phyloP scores from a whole-genome alignment of 1,284 basidiomycete genomes.

The Leccinum laetum region DNA sequence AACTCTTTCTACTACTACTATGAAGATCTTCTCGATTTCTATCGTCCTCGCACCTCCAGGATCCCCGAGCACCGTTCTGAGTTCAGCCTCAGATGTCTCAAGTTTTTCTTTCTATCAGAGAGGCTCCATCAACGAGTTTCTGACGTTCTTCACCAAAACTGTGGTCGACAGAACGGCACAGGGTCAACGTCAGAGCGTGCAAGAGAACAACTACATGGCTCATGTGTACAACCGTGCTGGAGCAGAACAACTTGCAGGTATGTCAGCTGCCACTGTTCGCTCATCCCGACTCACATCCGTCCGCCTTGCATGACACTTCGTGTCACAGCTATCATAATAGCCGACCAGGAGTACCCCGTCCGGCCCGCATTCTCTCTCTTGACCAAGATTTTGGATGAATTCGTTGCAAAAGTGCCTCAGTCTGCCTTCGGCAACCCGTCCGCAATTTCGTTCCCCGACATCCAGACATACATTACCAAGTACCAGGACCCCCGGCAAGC shows the following conservation, averaged over 20 bases:
- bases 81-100: conserved; percentile 81
- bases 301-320: conserved; percentile 4
- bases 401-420: conserved; percentile 77
- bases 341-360: conserved; percentile 96
- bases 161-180: conserved; percentile 89
- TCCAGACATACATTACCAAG: conserved; percentile 83
- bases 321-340: conserved; percentile 81
- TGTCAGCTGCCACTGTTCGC: conserved; percentile 24
- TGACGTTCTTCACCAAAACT: conserved; percentile 91
- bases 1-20: conserved; percentile 27
- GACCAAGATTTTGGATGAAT: conserved; percentile 95
- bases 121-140: conserved; percentile 84
- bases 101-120: conserved; percentile 96
- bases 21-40: conserved; percentile 76
- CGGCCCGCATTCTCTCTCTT: conserved; percentile 96
- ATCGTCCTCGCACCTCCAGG: conserved; percentile 58
- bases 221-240: conserved; percentile 90
- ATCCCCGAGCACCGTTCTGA: conserved; percentile 64
- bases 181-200: conserved; percentile 90
- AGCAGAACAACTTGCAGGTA: conserved; percentile 79
- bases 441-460: conserved; percentile 69
- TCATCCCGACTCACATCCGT: conserved; percentile 3
- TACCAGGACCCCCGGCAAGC: conserved; percentile 99
- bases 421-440: conserved; percentile 63
- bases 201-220: conserved; percentile 94